These are phyloP conservation scores for Cyclocybe aegerita DNA, from an alignment of 768 basidiomycete species.

Conservation along the genomic window DNA sequence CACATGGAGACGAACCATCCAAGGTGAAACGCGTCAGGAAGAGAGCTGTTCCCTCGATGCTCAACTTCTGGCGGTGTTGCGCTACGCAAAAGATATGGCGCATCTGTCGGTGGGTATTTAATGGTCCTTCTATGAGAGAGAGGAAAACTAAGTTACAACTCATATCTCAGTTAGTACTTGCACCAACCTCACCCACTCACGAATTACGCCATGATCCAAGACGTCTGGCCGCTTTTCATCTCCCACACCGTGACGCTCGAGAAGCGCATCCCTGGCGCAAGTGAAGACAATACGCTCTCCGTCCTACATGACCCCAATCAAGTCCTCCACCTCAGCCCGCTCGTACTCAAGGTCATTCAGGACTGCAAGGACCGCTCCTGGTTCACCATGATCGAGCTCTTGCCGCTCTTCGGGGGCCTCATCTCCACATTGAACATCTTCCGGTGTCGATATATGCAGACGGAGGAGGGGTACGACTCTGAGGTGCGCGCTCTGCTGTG, in stretches of 20 bases:
- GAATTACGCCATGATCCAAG: background rate
- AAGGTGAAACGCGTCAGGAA: too few relatives aligned
- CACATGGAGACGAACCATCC: too few relatives aligned
- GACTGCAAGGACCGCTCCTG: slow-evolving; percentile 16
- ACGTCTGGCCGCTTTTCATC: slow-evolving; percentile 32
- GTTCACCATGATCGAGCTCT: slow-evolving; percentile 29
- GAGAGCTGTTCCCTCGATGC: too few relatives aligned
- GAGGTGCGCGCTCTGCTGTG: too few relatives aligned
- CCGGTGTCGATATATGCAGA: background rate
- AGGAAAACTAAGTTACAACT: too few relatives aligned
- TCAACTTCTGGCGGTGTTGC: too few relatives aligned
- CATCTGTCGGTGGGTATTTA: too few relatives aligned
- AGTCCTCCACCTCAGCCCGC: slow-evolving; percentile 28
- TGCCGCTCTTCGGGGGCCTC: slow-evolving; percentile 23
- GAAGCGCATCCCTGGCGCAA: slow-evolving; percentile 22
- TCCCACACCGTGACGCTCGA: slow-evolving; percentile 22
- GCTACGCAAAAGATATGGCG: too few relatives aligned
- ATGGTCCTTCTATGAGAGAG: too few relatives aligned
- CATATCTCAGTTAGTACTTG: background rate
- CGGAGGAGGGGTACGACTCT: too few relatives aligned
- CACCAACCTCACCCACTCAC: background rate
- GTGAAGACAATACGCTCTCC: slow-evolving; percentile 16
- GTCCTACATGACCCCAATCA: slow-evolving; percentile 32
- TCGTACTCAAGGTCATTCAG: slow-evolving; percentile 23
- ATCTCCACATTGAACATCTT: slow-evolving; percentile 23